Base-by-base conservation (phyloP, 768 basidiomycete genomes). In the Mycena maculata region DNA sequence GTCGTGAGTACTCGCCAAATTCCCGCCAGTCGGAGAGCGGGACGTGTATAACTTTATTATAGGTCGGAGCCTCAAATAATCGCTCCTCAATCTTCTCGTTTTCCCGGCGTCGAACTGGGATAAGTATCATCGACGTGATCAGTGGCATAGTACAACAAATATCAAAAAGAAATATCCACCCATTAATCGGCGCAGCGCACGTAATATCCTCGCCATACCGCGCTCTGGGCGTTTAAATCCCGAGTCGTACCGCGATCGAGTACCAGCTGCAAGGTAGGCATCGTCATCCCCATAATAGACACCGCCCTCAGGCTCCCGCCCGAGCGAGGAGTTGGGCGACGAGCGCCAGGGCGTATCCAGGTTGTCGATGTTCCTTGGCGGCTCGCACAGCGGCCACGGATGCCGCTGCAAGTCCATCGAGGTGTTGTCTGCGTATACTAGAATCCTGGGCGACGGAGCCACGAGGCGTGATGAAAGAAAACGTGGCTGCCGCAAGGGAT, bases 1-100 rank as follows among this genome's bases (percentile, higher is more conserved):
- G 69, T 36, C 69, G 48, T 20, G 64, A 66, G 33, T 70, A 62
- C 15, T 47, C 31, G 8, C 27, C 69, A 49, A 66, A 70, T 36
- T 64, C 64, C 2, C 52, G 64, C 69, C 69, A 70, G 33, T 60
- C 44, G 4, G 64, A 50, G 4, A 39, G 31, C 4, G 25, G 33
- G 28, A 28, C 8, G 1, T 36, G 6, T 13, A 56, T 36, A 8
- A 30, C 4, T 28, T 45, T 22, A 3, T 38, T n/a, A 9, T 36
- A 33, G 2, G 10, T 36, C 10, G 31, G 18, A 18, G 39, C 23
- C 4, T 52, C 22, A 0, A 12, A 15, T 4, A 10, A 7, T 6
- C 47, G 9, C 3, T 57, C n/a, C 18, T 27, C 8, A 27, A 2
- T 23, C 11, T 6, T 16, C n/a, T 50, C 31, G 11, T 53, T 39